Conservation (phyloP, 805 yeast genomes). For the Cyberlindnera mrakii region DNA sequence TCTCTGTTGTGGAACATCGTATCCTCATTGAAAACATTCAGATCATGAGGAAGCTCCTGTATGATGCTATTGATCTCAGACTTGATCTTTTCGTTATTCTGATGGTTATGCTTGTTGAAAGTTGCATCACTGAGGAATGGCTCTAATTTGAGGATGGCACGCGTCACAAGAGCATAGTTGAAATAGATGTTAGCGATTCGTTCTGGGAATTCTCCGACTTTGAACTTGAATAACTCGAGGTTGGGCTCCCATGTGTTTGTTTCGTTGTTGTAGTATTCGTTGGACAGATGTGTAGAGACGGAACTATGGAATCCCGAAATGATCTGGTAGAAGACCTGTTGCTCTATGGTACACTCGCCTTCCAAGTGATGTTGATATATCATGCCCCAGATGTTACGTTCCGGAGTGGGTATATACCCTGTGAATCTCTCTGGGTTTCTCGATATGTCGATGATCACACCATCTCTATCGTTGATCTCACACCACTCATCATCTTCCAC, state of each 20-base stretch:
- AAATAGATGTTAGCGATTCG: conserved; percentile 85
- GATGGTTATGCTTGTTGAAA: conserved; percentile 37
- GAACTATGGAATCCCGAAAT: conserved; percentile 94
- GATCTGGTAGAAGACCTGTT: conserved; percentile 79
- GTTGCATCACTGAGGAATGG: conserved; percentile 45
- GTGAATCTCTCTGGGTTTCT: conserved; percentile 95
- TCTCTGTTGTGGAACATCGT: conserved; percentile 40
- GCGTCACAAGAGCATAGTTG: conserved; percentile 82
- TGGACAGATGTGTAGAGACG: conserved; percentile 86
- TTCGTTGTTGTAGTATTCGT: conserved; percentile 66
- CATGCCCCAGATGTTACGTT: conserved; percentile 87
- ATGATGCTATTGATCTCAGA: conserved; percentile 29
- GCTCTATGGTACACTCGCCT: conserved; percentile 68
- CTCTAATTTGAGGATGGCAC: conserved; percentile 67
- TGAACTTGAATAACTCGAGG: conserved; percentile 70
- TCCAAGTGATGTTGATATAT: conserved; percentile 69
- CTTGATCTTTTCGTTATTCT: conserved; percentile 40
- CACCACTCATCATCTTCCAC: conserved; percentile 56
- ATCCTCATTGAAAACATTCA: conserved; percentile 43
- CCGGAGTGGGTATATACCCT: conserved; percentile 91
- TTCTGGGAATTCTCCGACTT: conserved; percentile 86
- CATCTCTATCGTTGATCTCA: conserved; percentile 59
- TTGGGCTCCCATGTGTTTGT: conserved; percentile 84
- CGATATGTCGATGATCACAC: conserved; percentile 78
- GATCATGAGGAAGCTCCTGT: conserved; percentile 18